Evolutionary conservation across 1,139 yeast genomes (phyloP).

Genomic region (Sugiyamaella neomexicana): DNA sequence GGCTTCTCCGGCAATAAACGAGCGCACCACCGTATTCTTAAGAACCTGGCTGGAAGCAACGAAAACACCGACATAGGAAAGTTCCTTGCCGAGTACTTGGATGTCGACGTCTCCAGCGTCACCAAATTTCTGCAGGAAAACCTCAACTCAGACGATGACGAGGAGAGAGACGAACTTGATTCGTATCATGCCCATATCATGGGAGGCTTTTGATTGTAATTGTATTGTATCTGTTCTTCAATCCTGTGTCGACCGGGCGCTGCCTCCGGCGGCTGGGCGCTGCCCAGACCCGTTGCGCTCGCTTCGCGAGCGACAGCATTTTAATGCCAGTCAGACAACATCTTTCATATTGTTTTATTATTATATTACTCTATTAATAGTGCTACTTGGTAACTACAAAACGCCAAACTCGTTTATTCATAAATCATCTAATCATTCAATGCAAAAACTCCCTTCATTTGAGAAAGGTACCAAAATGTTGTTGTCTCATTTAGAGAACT

Average conservation of each 20-base stretch:
- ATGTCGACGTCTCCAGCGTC: slow-evolving; percentile 53
- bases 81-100: slow-evolving; percentile 61
- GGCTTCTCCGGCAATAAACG: slow-evolving; percentile 59
- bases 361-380: too few species aligned
- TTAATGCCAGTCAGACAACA: too few species aligned
- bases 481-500: slow-evolving; percentile 26
- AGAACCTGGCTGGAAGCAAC: slow-evolving; percentile 67
- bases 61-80: slow-evolving; percentile 82
- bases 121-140: slow-evolving; percentile 42
- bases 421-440: slow-evolving; percentile 9
- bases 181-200: slow-evolving; percentile 15
- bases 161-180: slow-evolving; percentile 15
- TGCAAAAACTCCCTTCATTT: background rate
- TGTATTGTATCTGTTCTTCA: background rate
- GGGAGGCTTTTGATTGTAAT: background rate
- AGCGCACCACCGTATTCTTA: slow-evolving; percentile 41
- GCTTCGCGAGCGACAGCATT: too few species aligned
- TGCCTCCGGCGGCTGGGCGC: background rate
- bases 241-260: background rate
- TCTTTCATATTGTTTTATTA: background rate
- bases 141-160: slow-evolving; percentile 12
- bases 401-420: slow-evolving; percentile 2
- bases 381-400: background rate
- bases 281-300: background rate
- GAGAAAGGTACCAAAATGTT: too few species aligned